phyloP scores from a whole-genome alignment of 2,329 filamentous ascomycete genomes.

The Lojkania enalia region DNA sequence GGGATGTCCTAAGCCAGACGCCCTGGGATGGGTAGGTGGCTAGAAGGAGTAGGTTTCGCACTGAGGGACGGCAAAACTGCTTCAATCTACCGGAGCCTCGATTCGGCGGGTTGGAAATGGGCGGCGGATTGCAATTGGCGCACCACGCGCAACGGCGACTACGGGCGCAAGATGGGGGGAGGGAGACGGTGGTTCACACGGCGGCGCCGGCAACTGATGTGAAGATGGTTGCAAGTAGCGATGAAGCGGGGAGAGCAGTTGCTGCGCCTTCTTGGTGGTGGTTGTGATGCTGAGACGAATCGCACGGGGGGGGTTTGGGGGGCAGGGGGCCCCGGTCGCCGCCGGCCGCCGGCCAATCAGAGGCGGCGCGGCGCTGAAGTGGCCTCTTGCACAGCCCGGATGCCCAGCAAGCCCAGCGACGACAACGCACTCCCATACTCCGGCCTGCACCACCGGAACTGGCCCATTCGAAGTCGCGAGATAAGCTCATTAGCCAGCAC shows the following conservation, averaged over 20 bases:
- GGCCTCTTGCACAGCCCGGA: background rate
- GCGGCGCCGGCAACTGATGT: no score
- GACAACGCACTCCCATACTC: background rate
- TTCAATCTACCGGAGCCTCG: background rate
- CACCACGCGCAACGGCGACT: no score
- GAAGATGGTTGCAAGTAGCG: no score
- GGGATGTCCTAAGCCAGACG: constrained; percentile 1
- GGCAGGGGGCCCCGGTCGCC: background rate
- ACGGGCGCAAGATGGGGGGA: no score
- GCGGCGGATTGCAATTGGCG: background rate
- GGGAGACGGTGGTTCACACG: no score
- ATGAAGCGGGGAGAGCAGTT: no score
- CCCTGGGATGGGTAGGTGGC: background rate
- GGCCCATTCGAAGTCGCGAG: background rate
- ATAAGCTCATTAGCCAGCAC: background rate
- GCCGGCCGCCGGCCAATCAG: constrained; percentile 1
- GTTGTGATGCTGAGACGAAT: no score
- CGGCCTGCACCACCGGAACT: background rate
- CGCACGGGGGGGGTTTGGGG: background rate
- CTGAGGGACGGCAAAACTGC: no score
- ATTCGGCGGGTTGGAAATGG: background rate
- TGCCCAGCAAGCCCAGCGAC: background rate
- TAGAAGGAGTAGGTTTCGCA: background rate
- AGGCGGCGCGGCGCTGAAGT: background rate
- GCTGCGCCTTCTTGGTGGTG: no score